Conservation (phyloP, 208 protist genomes). For the Vickermania ingenoplastis region DNA sequence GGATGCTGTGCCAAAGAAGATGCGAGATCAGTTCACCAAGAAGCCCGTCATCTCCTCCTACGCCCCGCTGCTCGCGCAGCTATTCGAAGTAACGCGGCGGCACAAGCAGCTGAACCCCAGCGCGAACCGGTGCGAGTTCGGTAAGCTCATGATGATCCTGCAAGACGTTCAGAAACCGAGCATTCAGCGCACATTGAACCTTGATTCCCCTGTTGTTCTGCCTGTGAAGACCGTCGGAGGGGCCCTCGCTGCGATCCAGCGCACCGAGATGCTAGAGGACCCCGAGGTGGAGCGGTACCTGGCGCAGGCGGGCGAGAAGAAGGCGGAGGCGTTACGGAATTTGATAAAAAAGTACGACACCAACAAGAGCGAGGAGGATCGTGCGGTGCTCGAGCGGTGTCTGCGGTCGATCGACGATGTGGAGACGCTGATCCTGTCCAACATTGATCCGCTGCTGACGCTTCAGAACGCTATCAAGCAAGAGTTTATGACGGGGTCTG, state of each 20-base stretch:
- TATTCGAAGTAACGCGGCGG: slow-evolving; percentile 94
- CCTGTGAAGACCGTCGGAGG: slow-evolving; percentile 83
- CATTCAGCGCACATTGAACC: slow-evolving; percentile 33
- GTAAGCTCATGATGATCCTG: slow-evolving; percentile 95
- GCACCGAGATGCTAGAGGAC: slow-evolving; percentile 56
- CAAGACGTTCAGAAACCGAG: slow-evolving; percentile 82
- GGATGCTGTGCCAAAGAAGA: slow-evolving; percentile 40
- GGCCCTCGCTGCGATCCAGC: slow-evolving; percentile 36
- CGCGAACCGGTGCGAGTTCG: slow-evolving; percentile 89
- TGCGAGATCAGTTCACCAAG: slow-evolving; percentile 43
- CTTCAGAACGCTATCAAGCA: slow-evolving; percentile 39
- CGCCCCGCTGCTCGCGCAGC: slow-evolving; percentile 63
- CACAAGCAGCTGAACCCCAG: slow-evolving; percentile 97
- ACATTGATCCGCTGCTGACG: slow-evolving; percentile 58
- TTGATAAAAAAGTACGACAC: slow-evolving; percentile 49
- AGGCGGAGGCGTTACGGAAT: slow-evolving; percentile 35
- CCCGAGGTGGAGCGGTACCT: slow-evolving; percentile 49
- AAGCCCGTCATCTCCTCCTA: slow-evolving; percentile 21
- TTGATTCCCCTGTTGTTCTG: slow-evolving; percentile 46
- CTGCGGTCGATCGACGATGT: slow-evolving; percentile 94
- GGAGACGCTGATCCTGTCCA: slow-evolving; percentile 75
- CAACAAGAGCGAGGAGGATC: slow-evolving; percentile 14
- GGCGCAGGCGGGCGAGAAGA: slow-evolving; percentile 23
- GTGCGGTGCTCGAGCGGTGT: slow-evolving; percentile 61
- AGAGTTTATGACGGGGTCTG: slow-evolving; percentile 38